Evolutionary conservation across 2,329 filamentous ascomycete species (phyloP).

Genomic region (Phyllosticta citriasiana): DNA sequence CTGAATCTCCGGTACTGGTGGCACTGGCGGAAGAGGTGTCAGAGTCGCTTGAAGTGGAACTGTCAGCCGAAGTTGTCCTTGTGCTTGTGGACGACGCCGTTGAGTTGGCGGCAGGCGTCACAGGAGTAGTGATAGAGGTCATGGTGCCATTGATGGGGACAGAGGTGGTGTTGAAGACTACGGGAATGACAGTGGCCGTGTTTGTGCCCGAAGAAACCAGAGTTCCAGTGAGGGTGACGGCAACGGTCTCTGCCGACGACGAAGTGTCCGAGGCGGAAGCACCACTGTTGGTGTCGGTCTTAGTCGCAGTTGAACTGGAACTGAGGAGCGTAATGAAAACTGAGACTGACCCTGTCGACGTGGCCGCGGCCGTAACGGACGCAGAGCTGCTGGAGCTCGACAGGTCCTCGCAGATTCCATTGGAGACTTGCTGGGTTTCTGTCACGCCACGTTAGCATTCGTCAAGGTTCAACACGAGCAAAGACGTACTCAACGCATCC

Average conservation of each 20-base stretch:
- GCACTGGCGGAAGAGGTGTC: background rate
- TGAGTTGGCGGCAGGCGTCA: background rate
- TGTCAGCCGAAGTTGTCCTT: background rate
- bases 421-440: constrained; percentile 15
- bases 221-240: background rate
- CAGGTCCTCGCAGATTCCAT: constrained; percentile 17
- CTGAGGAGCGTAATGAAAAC: background rate
- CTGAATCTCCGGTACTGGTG: background rate
- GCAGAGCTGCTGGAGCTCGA: constrained; percentile 13
- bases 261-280: too few species aligned
- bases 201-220: background rate
- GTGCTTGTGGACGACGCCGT: background rate
- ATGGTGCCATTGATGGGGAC: background rate
- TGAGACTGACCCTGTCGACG: constrained; percentile 6
- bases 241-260: background rate
- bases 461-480: background rate
- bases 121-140: background rate
- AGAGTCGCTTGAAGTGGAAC: background rate
- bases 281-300: constrained; percentile 7
- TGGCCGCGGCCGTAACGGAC: constrained; percentile 14
- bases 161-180: constrained; percentile 1
- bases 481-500: constrained; percentile 31
- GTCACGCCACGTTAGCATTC: background rate
- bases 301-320: background rate
- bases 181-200: background rate